Percentiles rank a stretch among this genome's conserved stretches.
Evolutionary conservation across 2,329 filamentous ascomycete species (phyloP).

Genomic region (Alternaria dauci): DNA sequence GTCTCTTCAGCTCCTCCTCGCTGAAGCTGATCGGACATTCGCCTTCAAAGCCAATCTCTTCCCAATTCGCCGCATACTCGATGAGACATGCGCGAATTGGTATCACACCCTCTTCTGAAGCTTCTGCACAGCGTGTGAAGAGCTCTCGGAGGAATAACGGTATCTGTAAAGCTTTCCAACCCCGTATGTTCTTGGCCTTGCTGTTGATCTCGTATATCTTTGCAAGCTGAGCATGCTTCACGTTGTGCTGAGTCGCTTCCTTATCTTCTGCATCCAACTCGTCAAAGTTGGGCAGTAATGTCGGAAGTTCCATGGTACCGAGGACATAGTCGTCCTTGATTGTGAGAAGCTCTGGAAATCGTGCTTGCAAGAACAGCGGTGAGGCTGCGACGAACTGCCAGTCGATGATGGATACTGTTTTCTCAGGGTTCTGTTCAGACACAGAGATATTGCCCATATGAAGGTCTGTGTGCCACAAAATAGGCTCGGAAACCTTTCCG

Average conservation of each 20-base stretch:
- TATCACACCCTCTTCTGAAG: slow-evolving; percentile 42
- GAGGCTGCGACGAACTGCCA: slow-evolving; percentile 37
- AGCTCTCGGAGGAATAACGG: slow-evolving; percentile 45
- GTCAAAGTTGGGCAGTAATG: slow-evolving; percentile 18
- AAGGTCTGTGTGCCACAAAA: slow-evolving; percentile 47
- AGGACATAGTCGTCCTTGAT: slow-evolving; percentile 25
- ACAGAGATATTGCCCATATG: slow-evolving; percentile 50
- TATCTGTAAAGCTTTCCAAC: slow-evolving; percentile 28
- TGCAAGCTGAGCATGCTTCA: slow-evolving; percentile 19
- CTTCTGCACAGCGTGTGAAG: slow-evolving; percentile 39
- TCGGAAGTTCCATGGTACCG: slow-evolving; percentile 12
- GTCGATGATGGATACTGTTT: slow-evolving; percentile 35
- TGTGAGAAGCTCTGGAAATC: slow-evolving; percentile 27
- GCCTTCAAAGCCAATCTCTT: slow-evolving; percentile 29
- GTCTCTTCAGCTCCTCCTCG: slow-evolving; percentile 36
- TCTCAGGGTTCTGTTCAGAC: slow-evolving; percentile 28
- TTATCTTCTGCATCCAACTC: slow-evolving; percentile 20
- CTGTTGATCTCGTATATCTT: slow-evolving; percentile 47
- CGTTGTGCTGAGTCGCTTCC: slow-evolving; percentile 11
- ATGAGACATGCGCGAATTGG: slow-evolving; percentile 49
- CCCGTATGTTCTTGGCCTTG: slow-evolving; percentile 27
- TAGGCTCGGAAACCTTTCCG: slow-evolving; percentile 12
- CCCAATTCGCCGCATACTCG: slow-evolving; percentile 41
- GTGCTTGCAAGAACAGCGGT: slow-evolving; percentile 26
- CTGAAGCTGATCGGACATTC: slow-evolving; percentile 42